Conservation (phyloP, 805 yeast species). For the Candida arabinofermentans region DNA sequence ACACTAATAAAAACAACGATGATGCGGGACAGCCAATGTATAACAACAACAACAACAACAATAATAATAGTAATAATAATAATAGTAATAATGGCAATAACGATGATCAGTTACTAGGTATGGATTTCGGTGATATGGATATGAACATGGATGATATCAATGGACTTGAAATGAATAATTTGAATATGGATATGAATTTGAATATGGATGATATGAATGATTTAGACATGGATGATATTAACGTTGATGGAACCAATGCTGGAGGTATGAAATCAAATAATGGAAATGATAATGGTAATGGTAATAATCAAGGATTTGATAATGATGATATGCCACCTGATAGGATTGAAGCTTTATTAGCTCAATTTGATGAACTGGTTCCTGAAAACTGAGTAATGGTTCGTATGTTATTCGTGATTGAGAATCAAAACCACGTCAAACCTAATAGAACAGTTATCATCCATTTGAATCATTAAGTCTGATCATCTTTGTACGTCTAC, state of each 20-base stretch:
- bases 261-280: constrained; percentile 6
- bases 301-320: neutral
- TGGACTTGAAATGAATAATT: constrained; percentile 1
- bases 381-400: constrained; percentile 11
- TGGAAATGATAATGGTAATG: constrained; percentile 1
- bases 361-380: constrained; percentile 31
- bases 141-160: neutral
- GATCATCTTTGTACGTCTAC: too few species aligned
- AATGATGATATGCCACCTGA: constrained; percentile 23
- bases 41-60: neutral
- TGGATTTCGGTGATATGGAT: neutral
- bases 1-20: neutral
- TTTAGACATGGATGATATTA: constrained; percentile 8
- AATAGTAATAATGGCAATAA: neutral
- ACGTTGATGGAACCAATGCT: constrained; percentile 5
- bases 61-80: neutral
- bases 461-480: too few species aligned
- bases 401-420: too few species aligned
- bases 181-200: constrained; percentile 8
- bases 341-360: constrained; percentile 30
- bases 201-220: constrained; percentile 17
- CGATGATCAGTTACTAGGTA: neutral
- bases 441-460: too few species aligned
- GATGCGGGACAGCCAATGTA: neutral
- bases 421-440: too few species aligned